Conservation (phyloP, 1,284 basidiomycete genomes). For the Violaceomyces palustris region DNA sequence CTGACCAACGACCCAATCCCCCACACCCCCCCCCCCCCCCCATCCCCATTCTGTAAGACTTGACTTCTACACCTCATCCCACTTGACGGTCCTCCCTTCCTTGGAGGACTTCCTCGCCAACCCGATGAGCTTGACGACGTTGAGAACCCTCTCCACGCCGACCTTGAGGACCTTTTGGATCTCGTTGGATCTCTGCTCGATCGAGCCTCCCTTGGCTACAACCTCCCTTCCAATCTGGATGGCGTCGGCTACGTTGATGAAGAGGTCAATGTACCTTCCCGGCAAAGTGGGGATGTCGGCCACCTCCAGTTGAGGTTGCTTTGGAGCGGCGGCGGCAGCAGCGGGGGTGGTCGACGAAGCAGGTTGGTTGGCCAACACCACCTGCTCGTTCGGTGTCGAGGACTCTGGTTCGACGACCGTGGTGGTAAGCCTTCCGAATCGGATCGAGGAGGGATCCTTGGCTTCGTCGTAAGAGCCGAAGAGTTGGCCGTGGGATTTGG, state of each 20-base stretch:
- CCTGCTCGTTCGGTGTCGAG: too few species aligned
- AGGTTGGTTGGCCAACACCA: too few species aligned
- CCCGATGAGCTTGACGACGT: slow-evolving; percentile 35
- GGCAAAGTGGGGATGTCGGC: slow-evolving; percentile 44
- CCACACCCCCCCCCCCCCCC: too few species aligned
- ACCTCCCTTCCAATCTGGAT: slow-evolving; percentile 32
- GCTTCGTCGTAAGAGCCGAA: slow-evolving; percentile 43
- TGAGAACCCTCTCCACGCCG: slow-evolving; percentile 27
- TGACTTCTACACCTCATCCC: too few species aligned
- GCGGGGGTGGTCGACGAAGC: slow-evolving; percentile 9
- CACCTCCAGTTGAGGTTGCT: slow-evolving; percentile 34
- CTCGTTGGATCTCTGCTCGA: slow-evolving; percentile 6
- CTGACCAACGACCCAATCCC: too few species aligned
- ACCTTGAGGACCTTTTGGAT: slow-evolving; percentile 18
- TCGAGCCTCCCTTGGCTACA: slow-evolving; percentile 3
- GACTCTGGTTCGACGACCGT: slow-evolving; percentile 12
- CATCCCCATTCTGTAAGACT: too few species aligned
- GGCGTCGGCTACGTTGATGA: slow-evolving; percentile 37
- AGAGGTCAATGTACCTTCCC: slow-evolving; percentile 44
- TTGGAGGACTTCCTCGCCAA: slow-evolving; percentile 33
- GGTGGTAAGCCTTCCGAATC: slow-evolving; percentile 40
- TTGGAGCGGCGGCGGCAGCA: slow-evolving; percentile 9
- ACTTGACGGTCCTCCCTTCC: slow-evolving; percentile 31
- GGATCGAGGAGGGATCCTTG: slow-evolving; percentile 22
- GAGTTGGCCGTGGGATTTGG: slow-evolving; percentile 29